phyloP scores from a whole-genome alignment of 1,139 yeast genomes.

The Martiniozyma asiatica region DNA sequence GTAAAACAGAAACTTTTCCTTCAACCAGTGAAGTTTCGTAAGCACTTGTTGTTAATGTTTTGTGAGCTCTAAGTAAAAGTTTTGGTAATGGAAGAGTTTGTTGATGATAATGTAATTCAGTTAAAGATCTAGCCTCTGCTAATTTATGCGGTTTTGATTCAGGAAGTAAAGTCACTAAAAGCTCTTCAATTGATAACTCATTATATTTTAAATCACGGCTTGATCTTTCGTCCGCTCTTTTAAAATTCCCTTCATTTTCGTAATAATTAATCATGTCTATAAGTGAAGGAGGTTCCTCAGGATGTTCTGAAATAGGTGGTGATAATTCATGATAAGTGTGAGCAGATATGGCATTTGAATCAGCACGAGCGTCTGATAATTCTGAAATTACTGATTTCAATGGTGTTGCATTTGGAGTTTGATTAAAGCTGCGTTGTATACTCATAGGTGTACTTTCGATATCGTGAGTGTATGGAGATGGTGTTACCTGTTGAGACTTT shows the following conservation, averaged over 20 bases:
- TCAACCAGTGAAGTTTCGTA: conserved; percentile 83
- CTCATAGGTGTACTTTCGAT: too few species aligned
- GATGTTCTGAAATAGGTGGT: too few species aligned
- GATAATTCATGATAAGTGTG: neutral
- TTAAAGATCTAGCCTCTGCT: conserved; percentile 53
- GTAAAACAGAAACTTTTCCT: conserved; percentile 85
- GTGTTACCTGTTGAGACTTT: too few species aligned
- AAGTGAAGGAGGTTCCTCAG: too few species aligned
- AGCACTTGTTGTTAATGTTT: conserved; percentile 71
- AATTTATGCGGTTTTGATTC: conserved; percentile 36
- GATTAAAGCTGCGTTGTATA: too few species aligned
- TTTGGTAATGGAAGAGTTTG: conserved; percentile 80
- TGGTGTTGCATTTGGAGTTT: too few species aligned
- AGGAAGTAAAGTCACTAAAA: conserved; percentile 31
- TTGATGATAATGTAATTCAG: conserved; percentile 77
- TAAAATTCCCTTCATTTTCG: conserved; percentile 12
- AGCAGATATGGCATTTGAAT: too few species aligned
- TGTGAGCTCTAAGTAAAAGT: conserved; percentile 74
- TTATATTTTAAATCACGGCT: conserved; percentile 21
- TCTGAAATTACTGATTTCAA: too few species aligned
- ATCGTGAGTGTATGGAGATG: too few species aligned
- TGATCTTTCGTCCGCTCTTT: conserved; percentile 18
- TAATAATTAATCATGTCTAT: conserved; percentile 19
- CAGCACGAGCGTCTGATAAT: too few species aligned
- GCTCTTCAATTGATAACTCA: conserved; percentile 26